Evolutionary conservation across 1,284 basidiomycete genomes (phyloP).

Genomic region (Pseudozyma flocculosa): DNA sequence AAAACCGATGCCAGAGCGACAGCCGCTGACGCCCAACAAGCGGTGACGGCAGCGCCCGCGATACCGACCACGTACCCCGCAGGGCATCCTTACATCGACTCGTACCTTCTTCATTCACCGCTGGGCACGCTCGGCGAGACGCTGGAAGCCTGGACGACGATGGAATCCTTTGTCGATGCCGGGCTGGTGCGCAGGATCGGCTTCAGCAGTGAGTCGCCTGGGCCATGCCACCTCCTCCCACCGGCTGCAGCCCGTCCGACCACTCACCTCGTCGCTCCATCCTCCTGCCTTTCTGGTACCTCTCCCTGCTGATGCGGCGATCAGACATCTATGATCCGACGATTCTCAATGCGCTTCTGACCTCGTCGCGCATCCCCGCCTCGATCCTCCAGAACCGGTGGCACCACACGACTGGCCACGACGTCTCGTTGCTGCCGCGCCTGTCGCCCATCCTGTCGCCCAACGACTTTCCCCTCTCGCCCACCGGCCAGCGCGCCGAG

Average conservation of each 20-base stretch:
- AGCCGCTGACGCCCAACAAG: too few species aligned
- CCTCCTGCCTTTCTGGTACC: too few species aligned
- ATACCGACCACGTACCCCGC: too few species aligned
- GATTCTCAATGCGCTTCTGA: conserved; percentile 40
- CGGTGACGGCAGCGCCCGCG: too few species aligned
- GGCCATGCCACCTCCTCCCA: neutral
- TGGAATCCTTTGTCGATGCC: conserved; percentile 44
- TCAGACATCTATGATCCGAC: conserved; percentile 51
- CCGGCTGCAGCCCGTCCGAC: neutral
- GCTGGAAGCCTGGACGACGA: conserved; percentile 46
- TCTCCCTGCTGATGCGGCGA: too few species aligned
- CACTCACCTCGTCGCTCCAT: neutral
- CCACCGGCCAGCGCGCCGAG: neutral
- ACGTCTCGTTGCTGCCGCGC: conserved; percentile 47
- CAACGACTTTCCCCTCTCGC: conserved; percentile 35
- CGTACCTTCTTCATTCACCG: conserved; percentile 50
- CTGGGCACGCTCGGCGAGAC: conserved; percentile 46
- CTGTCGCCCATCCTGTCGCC: conserved; percentile 45
- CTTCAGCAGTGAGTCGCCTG: conserved; percentile 16
- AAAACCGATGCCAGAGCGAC: too few species aligned
- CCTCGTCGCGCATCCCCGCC: conserved; percentile 31
- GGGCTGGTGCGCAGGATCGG: conserved; percentile 49
- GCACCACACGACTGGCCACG: conserved; percentile 53
- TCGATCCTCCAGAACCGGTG: conserved; percentile 52
- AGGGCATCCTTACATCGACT: conserved; percentile 45